Evolutionary conservation across 2,329 filamentous ascomycete species (phyloP).

Genomic region (Amesomyces nigricolor): DNA sequence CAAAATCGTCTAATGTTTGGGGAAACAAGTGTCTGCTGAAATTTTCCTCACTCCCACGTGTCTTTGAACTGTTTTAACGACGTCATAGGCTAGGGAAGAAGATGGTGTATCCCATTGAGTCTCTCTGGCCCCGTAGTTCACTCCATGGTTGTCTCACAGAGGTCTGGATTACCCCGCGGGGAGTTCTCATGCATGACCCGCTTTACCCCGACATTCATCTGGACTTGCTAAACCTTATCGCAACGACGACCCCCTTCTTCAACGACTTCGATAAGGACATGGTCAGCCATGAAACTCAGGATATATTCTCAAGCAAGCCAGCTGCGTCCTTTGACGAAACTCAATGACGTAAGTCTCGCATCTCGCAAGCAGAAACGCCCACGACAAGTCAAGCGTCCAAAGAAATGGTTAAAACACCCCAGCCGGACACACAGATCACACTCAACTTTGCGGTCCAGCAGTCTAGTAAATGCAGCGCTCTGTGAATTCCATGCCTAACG

Average conservation of each 20-base stretch:
- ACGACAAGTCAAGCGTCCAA: too few relatives aligned
- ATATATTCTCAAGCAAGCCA: neutral
- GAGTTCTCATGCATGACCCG: neutral
- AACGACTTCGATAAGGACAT: too few relatives aligned
- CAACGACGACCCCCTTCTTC: neutral
- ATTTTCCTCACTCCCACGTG: too few relatives aligned
- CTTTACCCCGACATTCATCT: neutral
- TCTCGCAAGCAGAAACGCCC: too few relatives aligned
- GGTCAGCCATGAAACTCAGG: too few relatives aligned
- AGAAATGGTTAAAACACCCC: neutral
- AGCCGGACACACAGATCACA: neutral
- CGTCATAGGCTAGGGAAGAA: too few relatives aligned
- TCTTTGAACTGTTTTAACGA: too few relatives aligned
- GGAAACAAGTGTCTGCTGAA: too few relatives aligned
- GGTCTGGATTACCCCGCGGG: neutral
- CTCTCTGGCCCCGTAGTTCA: too few relatives aligned
- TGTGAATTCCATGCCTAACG: neutral
- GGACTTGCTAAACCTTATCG: conserved; percentile 6
- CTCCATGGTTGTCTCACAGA: too few relatives aligned
- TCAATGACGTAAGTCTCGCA: neutral
- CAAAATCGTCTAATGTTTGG: neutral
- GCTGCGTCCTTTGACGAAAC: neutral
- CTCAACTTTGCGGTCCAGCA: neutral
- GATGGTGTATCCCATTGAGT: too few relatives aligned
- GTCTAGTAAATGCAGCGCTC: neutral